These are phyloP conservation scores for Candida morakotiae DNA, from an alignment of 805 yeast species.

Conservation along the genomic window DNA sequence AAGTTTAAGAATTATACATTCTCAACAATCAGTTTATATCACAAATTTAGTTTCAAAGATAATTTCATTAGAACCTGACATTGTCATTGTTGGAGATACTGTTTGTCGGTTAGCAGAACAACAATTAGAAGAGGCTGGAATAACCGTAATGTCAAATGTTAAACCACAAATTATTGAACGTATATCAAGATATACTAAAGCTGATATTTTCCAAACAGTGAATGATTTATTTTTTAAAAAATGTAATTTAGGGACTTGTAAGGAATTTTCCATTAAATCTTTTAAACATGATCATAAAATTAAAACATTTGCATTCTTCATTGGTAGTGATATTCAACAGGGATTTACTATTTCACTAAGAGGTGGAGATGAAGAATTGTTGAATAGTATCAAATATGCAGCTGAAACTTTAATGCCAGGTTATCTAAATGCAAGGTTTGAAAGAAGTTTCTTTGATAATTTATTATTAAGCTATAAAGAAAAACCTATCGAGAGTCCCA, in stretches of 20 bases:
- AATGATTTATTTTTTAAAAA: slow-evolving; percentile 72
- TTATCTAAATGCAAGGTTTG: slow-evolving; percentile 74
- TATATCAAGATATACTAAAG: slow-evolving; percentile 71
- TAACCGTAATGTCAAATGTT: slow-evolving; percentile 76
- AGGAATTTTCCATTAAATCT: slow-evolving; percentile 63
- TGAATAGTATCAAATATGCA: slow-evolving; percentile 70
- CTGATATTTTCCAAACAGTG: slow-evolving; percentile 81
- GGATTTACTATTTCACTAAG: slow-evolving; percentile 89
- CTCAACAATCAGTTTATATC: slow-evolving; percentile 84
- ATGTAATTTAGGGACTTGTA: slow-evolving; percentile 67
- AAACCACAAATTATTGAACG: slow-evolving; percentile 80
- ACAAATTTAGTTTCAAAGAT: slow-evolving; percentile 78
- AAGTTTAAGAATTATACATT: slow-evolving; percentile 76
- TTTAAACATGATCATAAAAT: slow-evolving; percentile 52
- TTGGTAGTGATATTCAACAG: slow-evolving; percentile 66
- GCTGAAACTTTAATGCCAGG: slow-evolving; percentile 78
- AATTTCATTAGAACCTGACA: slow-evolving; percentile 68
- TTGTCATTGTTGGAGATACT: slow-evolving; percentile 72
- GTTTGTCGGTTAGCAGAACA: slow-evolving; percentile 80
- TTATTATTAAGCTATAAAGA: slow-evolving; percentile 11
- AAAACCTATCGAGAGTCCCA: slow-evolving; percentile 11
- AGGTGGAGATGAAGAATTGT: slow-evolving; percentile 62
- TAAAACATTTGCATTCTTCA: slow-evolving; percentile 73
- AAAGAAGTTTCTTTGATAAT: slow-evolving; percentile 38
- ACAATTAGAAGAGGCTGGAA: slow-evolving; percentile 65